A percentile compares a stretch with the other conserved stretches of the same genome.
phyloP scores from a whole-genome alignment of 192 early-diverging fungal species.

The Coemansia sp. region DNA sequence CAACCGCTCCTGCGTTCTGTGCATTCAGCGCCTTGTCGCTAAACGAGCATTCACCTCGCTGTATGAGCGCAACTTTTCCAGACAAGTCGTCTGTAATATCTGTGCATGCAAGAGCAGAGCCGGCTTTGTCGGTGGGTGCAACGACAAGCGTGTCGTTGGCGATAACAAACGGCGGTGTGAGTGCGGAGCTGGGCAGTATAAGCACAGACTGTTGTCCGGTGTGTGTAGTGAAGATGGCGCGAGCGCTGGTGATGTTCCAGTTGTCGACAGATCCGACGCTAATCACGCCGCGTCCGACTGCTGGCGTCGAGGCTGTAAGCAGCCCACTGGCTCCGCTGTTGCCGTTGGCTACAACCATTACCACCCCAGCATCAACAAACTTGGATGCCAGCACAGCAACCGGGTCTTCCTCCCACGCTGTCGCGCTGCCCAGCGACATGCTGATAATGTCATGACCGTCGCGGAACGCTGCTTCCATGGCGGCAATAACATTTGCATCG shows the following conservation, averaged over 20 bases:
- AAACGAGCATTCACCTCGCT: slow-evolving; percentile 55
- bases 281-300: slow-evolving; percentile 55
- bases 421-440: slow-evolving; percentile 61
- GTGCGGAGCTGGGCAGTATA: background rate
- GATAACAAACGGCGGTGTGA: background rate
- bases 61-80: slow-evolving; percentile 52
- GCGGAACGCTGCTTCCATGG: slow-evolving; percentile 56
- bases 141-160: slow-evolving; percentile 6
- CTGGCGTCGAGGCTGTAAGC: slow-evolving; percentile 56
- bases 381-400: slow-evolving; percentile 49
- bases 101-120: slow-evolving; percentile 1
- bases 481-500: slow-evolving; percentile 61
- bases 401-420: slow-evolving; percentile 59
- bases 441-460: slow-evolving; percentile 62
- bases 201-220: background rate
- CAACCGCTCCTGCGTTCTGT: slow-evolving; percentile 56
- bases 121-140: slow-evolving; percentile 1
- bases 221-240: slow-evolving; percentile 18
- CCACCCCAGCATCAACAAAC: slow-evolving; percentile 51
- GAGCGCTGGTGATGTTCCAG: slow-evolving; percentile 38
- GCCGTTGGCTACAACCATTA: slow-evolving; percentile 70
- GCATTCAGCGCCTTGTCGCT: slow-evolving; percentile 48
- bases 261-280: slow-evolving; percentile 62
- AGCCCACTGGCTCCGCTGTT: slow-evolving; percentile 70
- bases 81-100: background rate